Evolutionary conservation across 169 alveolate genomes (phyloP).

Genomic region (Eimeria falciformis): DNA sequence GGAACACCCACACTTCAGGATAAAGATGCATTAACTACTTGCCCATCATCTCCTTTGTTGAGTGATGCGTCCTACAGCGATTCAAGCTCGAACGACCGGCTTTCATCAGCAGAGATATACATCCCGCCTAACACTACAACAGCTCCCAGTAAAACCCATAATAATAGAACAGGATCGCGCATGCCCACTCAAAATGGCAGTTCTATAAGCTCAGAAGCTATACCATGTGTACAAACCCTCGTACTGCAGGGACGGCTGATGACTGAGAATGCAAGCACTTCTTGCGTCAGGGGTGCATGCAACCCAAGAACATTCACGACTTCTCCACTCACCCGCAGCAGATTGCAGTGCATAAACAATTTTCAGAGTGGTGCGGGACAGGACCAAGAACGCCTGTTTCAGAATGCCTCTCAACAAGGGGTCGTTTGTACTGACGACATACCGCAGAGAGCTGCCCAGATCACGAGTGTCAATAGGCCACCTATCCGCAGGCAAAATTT

Average conservation of each 20-base stretch:
- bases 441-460: no score
- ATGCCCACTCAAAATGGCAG: neutral
- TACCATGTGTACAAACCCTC: neutral
- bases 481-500: no score
- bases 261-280: neutral
- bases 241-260: constrained; percentile 15
- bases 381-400: no score
- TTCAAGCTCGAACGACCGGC: constrained; percentile 25
- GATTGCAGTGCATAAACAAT: no score
- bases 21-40: neutral
- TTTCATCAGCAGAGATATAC: neutral
- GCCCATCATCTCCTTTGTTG: constrained; percentile 18
- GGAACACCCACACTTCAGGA: neutral
- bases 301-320: neutral
- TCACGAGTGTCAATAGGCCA: no score
- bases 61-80: constrained; percentile 45
- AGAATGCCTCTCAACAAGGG: no score
- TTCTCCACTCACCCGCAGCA: constrained; percentile 29
- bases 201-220: neutral
- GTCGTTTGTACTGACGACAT: no score
- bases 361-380: no score
- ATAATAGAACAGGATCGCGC: no score
- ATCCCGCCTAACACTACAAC: neutral
- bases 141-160: neutral
- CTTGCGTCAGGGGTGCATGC: neutral